A percentile compares a stretch with the other conserved stretches of the same genome.
Evolutionary conservation across 805 yeast species (phyloP).

Genomic region (Saccharomyces eubayanus): DNA sequence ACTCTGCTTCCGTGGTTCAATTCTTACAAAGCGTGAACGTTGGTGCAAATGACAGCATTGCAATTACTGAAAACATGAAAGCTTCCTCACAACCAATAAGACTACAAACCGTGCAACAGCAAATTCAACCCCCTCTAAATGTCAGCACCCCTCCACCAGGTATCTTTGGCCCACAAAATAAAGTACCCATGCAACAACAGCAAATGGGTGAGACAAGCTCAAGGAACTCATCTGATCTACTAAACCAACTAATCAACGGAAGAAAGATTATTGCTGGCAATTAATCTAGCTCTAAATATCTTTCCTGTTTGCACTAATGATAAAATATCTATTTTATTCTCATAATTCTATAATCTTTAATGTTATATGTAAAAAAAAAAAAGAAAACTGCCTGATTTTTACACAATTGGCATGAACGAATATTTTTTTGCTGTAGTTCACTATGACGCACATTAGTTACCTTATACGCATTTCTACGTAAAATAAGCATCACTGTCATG

Average conservation of each 20-base stretch:
- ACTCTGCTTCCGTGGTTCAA: constrained; percentile 26
- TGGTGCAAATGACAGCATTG: constrained; percentile 23
- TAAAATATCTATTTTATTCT: not conserved
- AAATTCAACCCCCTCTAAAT: constrained; percentile 3
- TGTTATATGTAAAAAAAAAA: constrained; percentile 8
- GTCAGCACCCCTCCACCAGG: constrained; percentile 19
- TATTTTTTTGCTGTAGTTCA: not conserved
- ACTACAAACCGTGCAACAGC: constrained; percentile 3
- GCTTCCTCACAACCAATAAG: constrained; percentile 4
- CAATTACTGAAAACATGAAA: constrained; percentile 16
- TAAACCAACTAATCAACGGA: constrained; percentile 80
- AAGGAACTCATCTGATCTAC: constrained; percentile 66
- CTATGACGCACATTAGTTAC: not conserved
- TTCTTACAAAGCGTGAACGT: constrained; percentile 24
- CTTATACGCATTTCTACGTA: not conserved
- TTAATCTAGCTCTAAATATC: constrained; percentile 2
- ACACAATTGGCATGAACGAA: not conserved
- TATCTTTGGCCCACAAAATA: constrained; percentile 6
- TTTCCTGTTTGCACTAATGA: not conserved
- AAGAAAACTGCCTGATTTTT: not conserved
- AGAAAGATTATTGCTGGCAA: constrained; percentile 39
- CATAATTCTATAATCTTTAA: constrained; percentile 19
- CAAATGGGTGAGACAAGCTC: constrained; percentile 12
- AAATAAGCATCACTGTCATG: not conserved
- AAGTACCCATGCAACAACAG: constrained; percentile 2